Base-by-base conservation (phyloP, 176 grass and related monocot genomes). In the Triticum urartu region DNA sequence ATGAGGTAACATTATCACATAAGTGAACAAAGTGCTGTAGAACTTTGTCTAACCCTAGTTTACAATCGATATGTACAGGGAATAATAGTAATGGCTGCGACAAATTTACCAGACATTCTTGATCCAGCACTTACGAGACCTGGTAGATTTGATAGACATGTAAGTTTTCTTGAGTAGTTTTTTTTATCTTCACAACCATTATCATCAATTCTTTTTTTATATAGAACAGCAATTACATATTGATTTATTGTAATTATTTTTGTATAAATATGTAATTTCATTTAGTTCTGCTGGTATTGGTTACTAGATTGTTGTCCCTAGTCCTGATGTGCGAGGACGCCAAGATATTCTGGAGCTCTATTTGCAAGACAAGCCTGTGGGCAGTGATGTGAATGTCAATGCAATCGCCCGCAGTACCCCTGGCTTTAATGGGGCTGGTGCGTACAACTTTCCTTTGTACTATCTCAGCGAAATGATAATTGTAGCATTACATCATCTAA, bases 61-160 rank as follows among this genome's bases (percentile, higher is more conserved):
- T 78, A 10, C 52, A 65, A 52, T 71, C 80, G 34, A 87, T 89
- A 80, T 83, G 32, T 84, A 11, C 68, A 99, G 97, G 97, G 97
- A 63, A 99, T 99, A 90, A 97, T 99, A 84, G 90, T 99, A 82
- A 97, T 99, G 92, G 97, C 97, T 83, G 94, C 97, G 66, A 99
- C 97, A 81, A 99, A 99, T 67, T 93, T 99, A 81, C 92, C 97
- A 26, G 94, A 99, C 81, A 97, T 99, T 84, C 94, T 99, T 89
- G 97, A 99, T 86, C 97, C 97, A 71, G 97, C 97, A 81, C 90
- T 99, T 77, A 99, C 91, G 22, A 89, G 97, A 79, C 97, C 97
- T 90, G 97, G 97, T 91, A 97, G 97, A 94, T 99, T 99, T 81
- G 97, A 99, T 93, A 94, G 92, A 75, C 94, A 99, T 93, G 97